Evolutionary conservation across 139 green algal genomes (phyloP).

Genomic region (Limnomonas spitsbergensis): DNA sequence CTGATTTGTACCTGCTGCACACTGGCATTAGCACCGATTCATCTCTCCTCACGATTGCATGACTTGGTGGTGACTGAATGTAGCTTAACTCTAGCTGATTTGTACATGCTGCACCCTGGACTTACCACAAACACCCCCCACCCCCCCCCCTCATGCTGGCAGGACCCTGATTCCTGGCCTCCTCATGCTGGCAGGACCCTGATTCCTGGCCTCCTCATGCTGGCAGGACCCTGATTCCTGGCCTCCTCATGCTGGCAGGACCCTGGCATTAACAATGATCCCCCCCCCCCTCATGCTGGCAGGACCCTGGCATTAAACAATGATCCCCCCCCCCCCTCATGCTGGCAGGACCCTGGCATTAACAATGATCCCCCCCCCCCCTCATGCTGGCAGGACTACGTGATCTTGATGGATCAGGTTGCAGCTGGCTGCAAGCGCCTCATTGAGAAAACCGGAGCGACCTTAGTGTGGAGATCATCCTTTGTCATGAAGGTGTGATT

Average conservation of each 20-base stretch:
- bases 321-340: neutral
- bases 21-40: too few relatives aligned
- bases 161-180: neutral
- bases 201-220: neutral
- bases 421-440: neutral
- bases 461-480: neutral
- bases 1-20: too few relatives aligned
- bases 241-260: neutral
- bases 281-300: neutral
- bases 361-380: neutral
- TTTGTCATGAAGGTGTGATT: constrained; percentile 4
- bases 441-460: neutral
- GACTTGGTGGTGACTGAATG: too few relatives aligned
- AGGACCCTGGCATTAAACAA: neutral
- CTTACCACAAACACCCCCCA: too few relatives aligned
- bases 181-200: too few relatives aligned
- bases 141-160: too few relatives aligned
- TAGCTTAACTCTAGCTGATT: too few relatives aligned
- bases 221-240: neutral
- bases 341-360: neutral
- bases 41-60: too few relatives aligned
- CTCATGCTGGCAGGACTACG: neutral
- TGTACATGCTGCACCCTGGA: too few relatives aligned
- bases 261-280: neutral
- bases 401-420: neutral